Conservation (phyloP, 768 basidiomycete genomes). For the Hygrocybe coccinea region DNA sequence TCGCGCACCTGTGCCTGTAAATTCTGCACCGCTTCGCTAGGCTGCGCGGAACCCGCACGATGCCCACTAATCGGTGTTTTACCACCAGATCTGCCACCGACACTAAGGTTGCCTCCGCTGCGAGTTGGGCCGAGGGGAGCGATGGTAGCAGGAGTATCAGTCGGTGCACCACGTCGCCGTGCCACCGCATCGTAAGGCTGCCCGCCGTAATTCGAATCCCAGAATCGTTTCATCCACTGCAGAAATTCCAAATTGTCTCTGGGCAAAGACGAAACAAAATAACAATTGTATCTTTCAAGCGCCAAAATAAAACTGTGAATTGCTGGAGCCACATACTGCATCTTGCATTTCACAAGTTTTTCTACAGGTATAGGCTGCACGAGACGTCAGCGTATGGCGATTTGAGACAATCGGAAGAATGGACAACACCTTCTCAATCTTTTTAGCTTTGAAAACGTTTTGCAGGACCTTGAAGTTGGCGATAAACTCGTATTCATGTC, state of each 20-base stretch:
- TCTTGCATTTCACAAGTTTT: constrained; percentile 93
- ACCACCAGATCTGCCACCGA: constrained; percentile 52
- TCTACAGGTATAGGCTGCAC: constrained; percentile 91
- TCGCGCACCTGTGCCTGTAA: constrained; percentile 79
- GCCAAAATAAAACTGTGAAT: too few species aligned
- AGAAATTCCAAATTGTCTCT: constrained; percentile 98
- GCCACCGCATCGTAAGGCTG: constrained; percentile 81
- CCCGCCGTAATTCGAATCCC: constrained; percentile 89
- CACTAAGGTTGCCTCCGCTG: constrained; percentile 30
- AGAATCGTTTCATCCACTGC: constrained; percentile 95
- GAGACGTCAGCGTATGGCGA: constrained; percentile 9
- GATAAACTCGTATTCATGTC: constrained; percentile 92
- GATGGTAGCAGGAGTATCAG: constrained; percentile 75
- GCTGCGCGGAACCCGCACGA: constrained; percentile 60
- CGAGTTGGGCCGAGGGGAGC: constrained; percentile 53
- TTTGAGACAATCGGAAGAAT: constrained; percentile 1
- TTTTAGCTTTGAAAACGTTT: constrained; percentile 83
- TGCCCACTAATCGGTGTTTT: constrained; percentile 69
- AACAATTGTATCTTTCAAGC: too few species aligned
- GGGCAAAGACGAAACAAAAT: constrained; percentile 4
- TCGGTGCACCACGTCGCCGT: constrained; percentile 70
- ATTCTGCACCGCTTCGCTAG: constrained; percentile 60
- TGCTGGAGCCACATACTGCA: constrained; percentile 95
- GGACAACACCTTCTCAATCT: constrained; percentile 81
- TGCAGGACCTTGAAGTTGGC: constrained; percentile 96